Base-by-base conservation (phyloP, 2,329 filamentous ascomycete genomes). In the Aureobasidium uvarum region DNA sequence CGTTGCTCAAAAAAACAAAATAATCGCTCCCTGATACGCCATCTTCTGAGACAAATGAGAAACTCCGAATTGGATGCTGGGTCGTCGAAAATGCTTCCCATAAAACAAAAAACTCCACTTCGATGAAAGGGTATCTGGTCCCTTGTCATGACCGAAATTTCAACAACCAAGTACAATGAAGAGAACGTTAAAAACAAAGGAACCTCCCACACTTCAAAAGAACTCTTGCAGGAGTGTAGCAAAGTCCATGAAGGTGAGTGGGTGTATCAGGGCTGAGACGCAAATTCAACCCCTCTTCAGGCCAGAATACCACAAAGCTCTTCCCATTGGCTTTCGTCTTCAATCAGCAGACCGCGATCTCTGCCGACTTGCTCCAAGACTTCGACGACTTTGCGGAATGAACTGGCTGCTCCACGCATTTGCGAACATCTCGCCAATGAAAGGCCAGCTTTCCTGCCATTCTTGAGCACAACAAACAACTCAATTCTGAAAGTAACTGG, bases 401-500 rank as follows among this genome's bases (percentile, higher is more conserved):
- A 95, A 71, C 89, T 95, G 43, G 91, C 92, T 1, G 94, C 93
- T n/a, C 94, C 95, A 66, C 88, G 88, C 73, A 95, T 92, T 73
- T 97, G 93, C 1, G 90, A 94, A 75, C 97, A 91, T 41, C 91
- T 89, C 36, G 91, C 86, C 69, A 97, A 87, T 75, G 89, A 90
- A 63, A 97, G 83, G 10, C 88, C 88, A 52, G 86, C 87, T 69
- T 86, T 88, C 71, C 86, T 88, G 55, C 91, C 91, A 73, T 95
- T 90, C 78, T 96, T 91, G 68, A 96, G 89, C 43, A 96, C 89
- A 1, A 89, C 92, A 79, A 96, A 96, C 67, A 97, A 84, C 75
- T 97, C 92, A 43, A 88, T 87, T 18, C 91, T 89, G 76, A 98
- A 93, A 16, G 89, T 84, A n/a, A 97, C 92, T 64, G 92, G 89